These are phyloP conservation scores for Aspergillus saccharolyticus DNA, from an alignment of 495 filamentous ascomycete species.

Conservation along the genomic window DNA sequence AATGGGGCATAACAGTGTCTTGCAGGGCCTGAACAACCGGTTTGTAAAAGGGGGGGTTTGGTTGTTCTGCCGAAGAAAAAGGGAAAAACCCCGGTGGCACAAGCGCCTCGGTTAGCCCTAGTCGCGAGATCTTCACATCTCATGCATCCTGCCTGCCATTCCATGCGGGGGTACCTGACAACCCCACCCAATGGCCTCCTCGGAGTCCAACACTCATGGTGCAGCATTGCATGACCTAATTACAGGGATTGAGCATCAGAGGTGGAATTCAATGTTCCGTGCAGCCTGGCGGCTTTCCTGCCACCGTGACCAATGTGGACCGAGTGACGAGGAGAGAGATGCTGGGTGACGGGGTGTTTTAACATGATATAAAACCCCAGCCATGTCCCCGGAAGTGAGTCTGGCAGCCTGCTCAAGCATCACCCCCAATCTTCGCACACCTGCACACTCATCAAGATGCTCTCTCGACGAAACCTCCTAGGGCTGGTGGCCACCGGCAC, in stretches of 20 bases:
- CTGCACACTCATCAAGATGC: constrained; percentile 32
- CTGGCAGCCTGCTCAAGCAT: not conserved
- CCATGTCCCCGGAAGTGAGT: not conserved
- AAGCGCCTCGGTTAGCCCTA: not conserved
- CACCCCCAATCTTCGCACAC: not conserved
- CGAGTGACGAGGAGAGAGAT: no score
- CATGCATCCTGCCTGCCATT: not conserved
- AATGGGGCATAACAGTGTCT: not conserved
- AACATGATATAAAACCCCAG: not conserved
- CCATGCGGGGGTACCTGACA: not conserved
- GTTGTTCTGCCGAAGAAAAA: not conserved
- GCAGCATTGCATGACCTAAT: not conserved
- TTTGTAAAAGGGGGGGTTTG: not conserved
- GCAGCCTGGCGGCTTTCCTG: not conserved
- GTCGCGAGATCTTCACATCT: not conserved
- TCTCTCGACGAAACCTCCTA: constrained; percentile 32
- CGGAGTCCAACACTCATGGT: not conserved
- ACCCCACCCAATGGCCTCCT: not conserved
- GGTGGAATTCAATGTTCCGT: not conserved
- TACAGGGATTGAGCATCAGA: not conserved
- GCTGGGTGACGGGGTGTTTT: no score
- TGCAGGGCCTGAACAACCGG: not conserved
- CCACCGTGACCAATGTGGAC: no score
- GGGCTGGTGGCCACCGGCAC: constrained; percentile 35
- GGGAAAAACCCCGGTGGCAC: constrained; percentile 6